phyloP scores from a whole-genome alignment of 1,284 basidiomycete species.

The Hortiboletus rubellus region DNA sequence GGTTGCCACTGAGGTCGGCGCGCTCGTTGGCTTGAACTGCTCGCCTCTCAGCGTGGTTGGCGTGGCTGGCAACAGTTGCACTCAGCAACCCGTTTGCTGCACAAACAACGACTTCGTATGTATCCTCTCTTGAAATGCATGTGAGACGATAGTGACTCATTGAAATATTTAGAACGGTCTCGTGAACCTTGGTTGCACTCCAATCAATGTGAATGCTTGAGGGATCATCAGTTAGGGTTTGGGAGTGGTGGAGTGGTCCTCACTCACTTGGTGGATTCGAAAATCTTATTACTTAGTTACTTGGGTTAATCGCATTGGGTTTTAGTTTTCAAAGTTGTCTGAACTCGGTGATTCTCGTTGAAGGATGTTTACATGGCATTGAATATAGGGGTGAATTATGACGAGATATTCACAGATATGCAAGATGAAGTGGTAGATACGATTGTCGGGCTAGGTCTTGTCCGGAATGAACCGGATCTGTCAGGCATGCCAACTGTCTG shows the following conservation, averaged over 20 bases:
- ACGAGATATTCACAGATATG: too few species aligned
- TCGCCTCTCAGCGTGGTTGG: background rate
- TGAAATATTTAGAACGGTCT: slow-evolving; percentile 2
- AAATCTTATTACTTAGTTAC: background rate
- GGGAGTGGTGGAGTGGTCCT: background rate
- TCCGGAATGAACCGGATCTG: too few species aligned
- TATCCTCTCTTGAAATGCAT: background rate
- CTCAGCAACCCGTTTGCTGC: slow-evolving; percentile 18
- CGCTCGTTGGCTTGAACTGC: slow-evolving; percentile 3
- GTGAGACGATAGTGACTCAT: background rate
- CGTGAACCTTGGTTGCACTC: slow-evolving; percentile 12
- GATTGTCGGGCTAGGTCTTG: too few species aligned
- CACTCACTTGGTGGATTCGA: background rate
- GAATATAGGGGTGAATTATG: too few species aligned
- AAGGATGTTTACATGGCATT: too few species aligned
- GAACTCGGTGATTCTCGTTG: too few species aligned
- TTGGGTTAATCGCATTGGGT: background rate
- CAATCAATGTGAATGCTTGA: slow-evolving; percentile 11
- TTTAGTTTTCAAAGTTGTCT: background rate
- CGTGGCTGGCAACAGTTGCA: background rate
- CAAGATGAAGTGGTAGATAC: too few species aligned
- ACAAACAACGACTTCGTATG: slow-evolving; percentile 4
- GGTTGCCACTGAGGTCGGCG: background rate
- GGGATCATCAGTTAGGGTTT: background rate
- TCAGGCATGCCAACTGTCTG: too few species aligned